These are phyloP conservation scores for Penicillium macrosclerotiorum DNA, from an alignment of 495 filamentous ascomycete genomes.

Conservation along the genomic window DNA sequence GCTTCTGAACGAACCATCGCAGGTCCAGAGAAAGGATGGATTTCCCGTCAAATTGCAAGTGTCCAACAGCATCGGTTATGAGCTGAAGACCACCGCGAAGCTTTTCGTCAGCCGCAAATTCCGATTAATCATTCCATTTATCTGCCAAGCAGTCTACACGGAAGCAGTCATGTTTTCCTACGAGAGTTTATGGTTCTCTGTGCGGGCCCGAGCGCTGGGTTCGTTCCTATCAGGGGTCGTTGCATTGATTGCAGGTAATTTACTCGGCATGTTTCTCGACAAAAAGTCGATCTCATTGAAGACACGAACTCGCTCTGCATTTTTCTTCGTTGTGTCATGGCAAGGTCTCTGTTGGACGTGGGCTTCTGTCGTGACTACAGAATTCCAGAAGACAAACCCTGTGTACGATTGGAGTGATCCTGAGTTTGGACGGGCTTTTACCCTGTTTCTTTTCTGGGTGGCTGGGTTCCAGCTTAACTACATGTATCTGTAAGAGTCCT, in stretches of 20 bases:
- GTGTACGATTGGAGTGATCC: slow-evolving; percentile 56
- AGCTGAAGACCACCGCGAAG: slow-evolving; percentile 50
- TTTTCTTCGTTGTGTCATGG: slow-evolving; percentile 44
- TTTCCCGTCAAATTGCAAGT: slow-evolving; percentile 51
- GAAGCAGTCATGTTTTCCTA: slow-evolving; percentile 66
- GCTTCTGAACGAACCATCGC: slow-evolving; percentile 48
- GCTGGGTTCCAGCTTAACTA: slow-evolving; percentile 63
- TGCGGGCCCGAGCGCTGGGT: slow-evolving; percentile 59
- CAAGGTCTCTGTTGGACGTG: slow-evolving; percentile 64
- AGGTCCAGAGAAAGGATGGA: slow-evolving; percentile 58
- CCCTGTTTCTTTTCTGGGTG: slow-evolving; percentile 57
- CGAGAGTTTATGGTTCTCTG: slow-evolving; percentile 57
- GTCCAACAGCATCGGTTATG: slow-evolving; percentile 41
- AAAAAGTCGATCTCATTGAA: slow-evolving; percentile 46
- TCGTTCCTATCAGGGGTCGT: slow-evolving; percentile 61
- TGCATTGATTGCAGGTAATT: slow-evolving; percentile 54
- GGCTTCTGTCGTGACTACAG: slow-evolving; percentile 54
- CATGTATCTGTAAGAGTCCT: slow-evolving; percentile 51
- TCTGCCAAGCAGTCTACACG: slow-evolving; percentile 59
- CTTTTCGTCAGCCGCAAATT: slow-evolving; percentile 54
- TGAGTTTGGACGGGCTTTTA: slow-evolving; percentile 57
- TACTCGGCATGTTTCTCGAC: slow-evolving; percentile 58
- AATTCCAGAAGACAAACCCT: slow-evolving; percentile 49
- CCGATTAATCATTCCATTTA: slow-evolving; percentile 56
- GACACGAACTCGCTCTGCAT: slow-evolving; percentile 41